Evolutionary conservation across 2,329 filamentous ascomycete species (phyloP), one percentile per base, ranked within the genome.

Genomic region (Niveomyces coronatus): DNA sequence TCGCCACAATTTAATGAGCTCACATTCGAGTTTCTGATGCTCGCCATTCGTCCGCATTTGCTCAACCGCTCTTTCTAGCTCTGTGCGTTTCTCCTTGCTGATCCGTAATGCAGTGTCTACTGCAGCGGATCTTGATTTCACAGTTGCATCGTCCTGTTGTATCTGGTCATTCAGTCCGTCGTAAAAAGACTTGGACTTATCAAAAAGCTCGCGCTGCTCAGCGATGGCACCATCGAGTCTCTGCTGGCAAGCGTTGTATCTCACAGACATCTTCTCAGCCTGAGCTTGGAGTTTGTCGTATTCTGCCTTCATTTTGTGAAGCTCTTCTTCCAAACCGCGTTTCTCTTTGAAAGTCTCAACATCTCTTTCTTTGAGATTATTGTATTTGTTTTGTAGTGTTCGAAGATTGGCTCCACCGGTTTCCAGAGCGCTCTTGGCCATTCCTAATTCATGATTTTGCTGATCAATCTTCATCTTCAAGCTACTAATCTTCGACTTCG

Each of bases 381-480:
- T 2, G 7, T 30, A 38, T 19, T 32, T 24, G 14, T 35, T 22
- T 27, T 34, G 14, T 4, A 39, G 15, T 9, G 17, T 22, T n/a
- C 5, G 17, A 23, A 39, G 18, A 20, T 15, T 18, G 4, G n/a
- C 19, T 5, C 13, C 15, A 6, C 24, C 14, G 6, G 14, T 19
- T 24, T 34, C 4, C 9, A 29, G 11, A 11, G 37, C 31, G 14
- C 49, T 35, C n/a, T 51, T 48, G 9, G 52, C 50, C 5, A 47
- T 39, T 10, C 43, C 35, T 2, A 61, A 27, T 8, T 53, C 47
- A 2, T 48, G 43, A 4, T 39, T 23, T 10, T 41, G 40, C 1
- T 35, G 23, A 6, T 30, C 27, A 4, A 47, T 17, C 4, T 37
- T 24, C 2, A 36, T 18, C 3, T 44, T 38, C 3, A 45, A 27